Percentiles rank a stretch among this genome's conserved stretches.
phyloP scores from a whole-genome alignment of 2,329 filamentous ascomycete species.

The Sclerotinia minor region DNA sequence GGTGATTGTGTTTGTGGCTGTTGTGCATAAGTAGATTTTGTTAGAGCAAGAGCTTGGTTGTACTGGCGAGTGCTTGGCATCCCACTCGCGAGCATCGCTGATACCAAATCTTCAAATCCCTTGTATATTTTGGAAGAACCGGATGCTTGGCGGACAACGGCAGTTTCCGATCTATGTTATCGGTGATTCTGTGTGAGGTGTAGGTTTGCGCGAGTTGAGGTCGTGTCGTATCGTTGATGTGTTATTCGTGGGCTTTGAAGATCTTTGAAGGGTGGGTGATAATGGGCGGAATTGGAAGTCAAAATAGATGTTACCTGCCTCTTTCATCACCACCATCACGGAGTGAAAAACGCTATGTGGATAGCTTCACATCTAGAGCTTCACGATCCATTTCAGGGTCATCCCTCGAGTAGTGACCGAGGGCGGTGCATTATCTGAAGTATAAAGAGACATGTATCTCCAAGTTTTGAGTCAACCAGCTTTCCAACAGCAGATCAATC shows the following conservation, averaged over 20 bases:
- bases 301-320: conserved; percentile 19
- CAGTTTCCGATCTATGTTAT: conserved; percentile 13
- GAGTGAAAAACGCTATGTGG: not conserved
- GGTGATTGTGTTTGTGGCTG: conserved; percentile 14
- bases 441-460: conserved; percentile 16
- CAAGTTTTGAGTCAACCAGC: not conserved
- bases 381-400: not conserved
- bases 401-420: not conserved
- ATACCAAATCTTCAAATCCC: conserved; percentile 1
- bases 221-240: conserved; percentile 9
- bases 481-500: not conserved
- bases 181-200: not conserved
- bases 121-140: not conserved
- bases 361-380: conserved; percentile 4
- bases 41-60: conserved; percentile 19
- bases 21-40: conserved; percentile 1
- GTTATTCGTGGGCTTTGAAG: conserved; percentile 12
- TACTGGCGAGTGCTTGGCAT: conserved; percentile 21
- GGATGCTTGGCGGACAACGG: conserved; percentile 18
- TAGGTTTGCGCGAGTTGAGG: not conserved
- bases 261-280: conserved; percentile 4
- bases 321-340: conserved; percentile 11
- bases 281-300: not conserved
- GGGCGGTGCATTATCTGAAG: not conserved
- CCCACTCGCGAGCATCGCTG: conserved; percentile 19